A percentile compares a stretch with the other conserved stretches of the same genome.
These are phyloP conservation scores for Clarireedia hainanense DNA, from an alignment of 2,329 filamentous ascomycete species.

Conservation along the genomic window DNA sequence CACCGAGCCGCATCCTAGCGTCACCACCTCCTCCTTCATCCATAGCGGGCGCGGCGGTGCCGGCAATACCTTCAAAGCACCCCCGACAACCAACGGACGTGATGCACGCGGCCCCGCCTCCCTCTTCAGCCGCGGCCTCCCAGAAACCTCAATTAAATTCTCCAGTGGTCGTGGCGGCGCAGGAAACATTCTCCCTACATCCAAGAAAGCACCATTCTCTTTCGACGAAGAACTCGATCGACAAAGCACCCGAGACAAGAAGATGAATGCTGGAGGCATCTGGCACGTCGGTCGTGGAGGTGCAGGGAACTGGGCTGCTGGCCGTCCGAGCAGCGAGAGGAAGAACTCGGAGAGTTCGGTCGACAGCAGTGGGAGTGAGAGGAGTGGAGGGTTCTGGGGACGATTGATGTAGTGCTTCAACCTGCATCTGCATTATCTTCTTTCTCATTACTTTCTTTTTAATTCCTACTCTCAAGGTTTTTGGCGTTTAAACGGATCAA, in stretches of 20 bases:
- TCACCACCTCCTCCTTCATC: slow-evolving; percentile 19
- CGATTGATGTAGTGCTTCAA: background rate
- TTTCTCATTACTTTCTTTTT: background rate
- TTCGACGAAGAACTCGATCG: slow-evolving; percentile 29
- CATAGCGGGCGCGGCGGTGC: slow-evolving; percentile 28
- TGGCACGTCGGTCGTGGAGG: slow-evolving; percentile 28
- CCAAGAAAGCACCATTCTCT: slow-evolving; percentile 26
- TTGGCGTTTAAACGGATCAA: no score
- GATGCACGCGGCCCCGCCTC: slow-evolving; percentile 26
- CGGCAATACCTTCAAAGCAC: slow-evolving; percentile 28
- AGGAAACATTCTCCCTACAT: slow-evolving; percentile 25
- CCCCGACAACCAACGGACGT: slow-evolving; percentile 20
- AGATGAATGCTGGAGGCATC: slow-evolving; percentile 18
- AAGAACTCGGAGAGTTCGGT: background rate
- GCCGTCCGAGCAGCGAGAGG: background rate
- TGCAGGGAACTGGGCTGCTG: slow-evolving; percentile 22
- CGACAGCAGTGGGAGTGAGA: background rate
- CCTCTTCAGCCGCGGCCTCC: slow-evolving; percentile 21
- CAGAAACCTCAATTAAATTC: slow-evolving; percentile 23
- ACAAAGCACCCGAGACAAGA: slow-evolving; percentile 23
- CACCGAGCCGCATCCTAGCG: slow-evolving; percentile 28
- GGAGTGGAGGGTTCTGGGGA: background rate
- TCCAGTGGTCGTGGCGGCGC: slow-evolving; percentile 26
- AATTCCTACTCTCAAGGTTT: background rate
- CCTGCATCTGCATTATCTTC: no score